phyloP scores from a whole-genome alignment of 352 stramenopile species.

The Pilasporangium apinafurcum region DNA sequence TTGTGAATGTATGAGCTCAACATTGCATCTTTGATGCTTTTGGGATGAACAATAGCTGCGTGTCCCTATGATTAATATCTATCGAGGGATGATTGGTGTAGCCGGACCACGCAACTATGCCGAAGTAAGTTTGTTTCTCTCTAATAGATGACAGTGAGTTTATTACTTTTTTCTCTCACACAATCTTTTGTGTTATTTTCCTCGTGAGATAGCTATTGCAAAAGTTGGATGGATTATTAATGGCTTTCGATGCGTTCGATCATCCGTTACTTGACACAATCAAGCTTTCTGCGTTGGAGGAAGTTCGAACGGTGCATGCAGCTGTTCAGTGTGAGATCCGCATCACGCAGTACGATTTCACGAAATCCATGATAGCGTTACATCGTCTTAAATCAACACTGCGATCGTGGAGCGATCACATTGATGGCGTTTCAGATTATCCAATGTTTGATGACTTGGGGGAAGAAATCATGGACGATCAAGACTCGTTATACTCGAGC shows the following conservation, averaged over 20 bases:
- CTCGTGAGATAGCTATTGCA: conserved; percentile 36
- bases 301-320: conserved; percentile 58
- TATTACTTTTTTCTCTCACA: not conserved
- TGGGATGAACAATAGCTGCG: conserved; percentile 34
- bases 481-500: conserved; percentile 59
- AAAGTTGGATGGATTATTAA: conserved; percentile 36
- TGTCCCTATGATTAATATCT: conserved; percentile 64
- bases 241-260: conserved; percentile 53
- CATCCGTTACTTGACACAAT: conserved; percentile 65
- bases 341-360: conserved; percentile 73
- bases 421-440: conserved; percentile 73
- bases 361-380: conserved; percentile 61
- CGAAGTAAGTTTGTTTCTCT: conserved; percentile 17
- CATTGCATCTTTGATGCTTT: not conserved
- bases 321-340: conserved; percentile 62
- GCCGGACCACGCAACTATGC: conserved; percentile 46
- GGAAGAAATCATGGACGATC: conserved; percentile 5
- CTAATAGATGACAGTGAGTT: too few relatives aligned
- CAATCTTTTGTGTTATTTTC: conserved; percentile 3
- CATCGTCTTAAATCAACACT: conserved; percentile 64
- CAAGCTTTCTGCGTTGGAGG: conserved; percentile 64
- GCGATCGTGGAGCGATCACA: conserved; percentile 72
- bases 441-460: conserved; percentile 56
- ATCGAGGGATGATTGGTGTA: conserved; percentile 48
- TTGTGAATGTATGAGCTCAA: not conserved